These are phyloP conservation scores for Fusarium tupiense DNA, from an alignment of 2,329 filamentous ascomycete species.

Conservation along the genomic window DNA sequence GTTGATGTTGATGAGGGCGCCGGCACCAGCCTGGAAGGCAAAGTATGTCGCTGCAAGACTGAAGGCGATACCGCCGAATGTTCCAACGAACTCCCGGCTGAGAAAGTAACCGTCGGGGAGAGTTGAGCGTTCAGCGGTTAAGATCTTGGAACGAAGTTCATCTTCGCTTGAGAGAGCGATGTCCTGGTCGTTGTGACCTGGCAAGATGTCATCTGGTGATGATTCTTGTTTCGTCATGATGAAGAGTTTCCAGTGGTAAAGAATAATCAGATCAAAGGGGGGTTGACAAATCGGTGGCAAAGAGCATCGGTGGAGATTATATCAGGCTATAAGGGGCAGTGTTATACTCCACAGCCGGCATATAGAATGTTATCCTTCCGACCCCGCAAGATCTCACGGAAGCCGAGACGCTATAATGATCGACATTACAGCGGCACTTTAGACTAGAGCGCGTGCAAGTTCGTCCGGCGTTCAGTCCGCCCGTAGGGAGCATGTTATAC, in stretches of 20 bases:
- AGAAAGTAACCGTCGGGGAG: neutral
- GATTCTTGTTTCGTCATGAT: neutral
- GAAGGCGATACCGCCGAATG: neutral
- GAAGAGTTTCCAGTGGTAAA: fast-evolving
- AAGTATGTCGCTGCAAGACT: neutral
- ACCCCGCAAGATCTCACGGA: neutral
- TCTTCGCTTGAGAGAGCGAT: neutral
- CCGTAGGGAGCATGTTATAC: neutral
- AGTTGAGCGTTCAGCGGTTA: neutral
- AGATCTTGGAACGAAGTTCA: neutral
- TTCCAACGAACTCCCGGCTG: neutral
- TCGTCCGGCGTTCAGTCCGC: neutral
- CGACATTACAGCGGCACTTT: neutral
- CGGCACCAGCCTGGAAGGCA: neutral
- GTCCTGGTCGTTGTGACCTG: neutral
- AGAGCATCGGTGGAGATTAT: neutral
- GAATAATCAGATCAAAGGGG: neutral
- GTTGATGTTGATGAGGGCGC: neutral
- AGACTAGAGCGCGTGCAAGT: neutral
- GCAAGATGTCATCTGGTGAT: neutral
- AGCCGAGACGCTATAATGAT: neutral
- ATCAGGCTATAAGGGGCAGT: neutral
- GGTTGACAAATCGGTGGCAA: neutral
- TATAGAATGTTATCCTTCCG: fast-evolving
- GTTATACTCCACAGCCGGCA: neutral